Evolutionary conservation across 768 basidiomycete genomes (phyloP), one percentile per base, ranked within the genome.

Genomic region (Suillus bovinus): DNA sequence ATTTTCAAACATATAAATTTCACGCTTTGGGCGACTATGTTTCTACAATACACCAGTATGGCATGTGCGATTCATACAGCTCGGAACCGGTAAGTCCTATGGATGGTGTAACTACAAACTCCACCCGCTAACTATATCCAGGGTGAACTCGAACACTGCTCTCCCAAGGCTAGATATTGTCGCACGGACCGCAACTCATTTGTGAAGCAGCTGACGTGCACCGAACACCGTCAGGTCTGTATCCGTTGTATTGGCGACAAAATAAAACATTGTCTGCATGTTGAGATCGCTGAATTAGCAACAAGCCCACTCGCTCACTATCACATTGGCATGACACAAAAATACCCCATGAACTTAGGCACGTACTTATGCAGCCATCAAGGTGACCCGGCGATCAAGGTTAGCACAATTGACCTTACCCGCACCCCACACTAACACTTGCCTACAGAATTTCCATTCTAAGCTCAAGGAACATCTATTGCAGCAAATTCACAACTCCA

Each of bases 31-130:
- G 67, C 1, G 71, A 73, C 50, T 68, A 67, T 33, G 58, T 46
- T 2, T 22, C 29, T 3, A 68, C 64, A 0, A 72, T 73, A 33
- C 34, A n/a, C 4, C 33, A 49, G 8, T 69, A 66, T 63, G 77
- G 79, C 1, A 74, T 75, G 10, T 74, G 72, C 2, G 76, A 80
- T 57, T 65, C 61, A 6, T 79, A 75, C 61, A 72, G 75, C 1
- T 79, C 77, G 1, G 70, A 76, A 49, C 38, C 31, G 3, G 36
- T 38, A 38, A 16, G 36, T 38, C 36, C 5, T 14, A 36, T 36
- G 13, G 13, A 16, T 38, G 33, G 33, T 80, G n/a, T 49, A 14
- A 27, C 36, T 38, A 3, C 36, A 14, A 38, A 38, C 13, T 14
- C 34, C 36, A 38, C 14, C 14, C 1, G 5, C 36, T 38, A 14